Evolutionary conservation across 2,329 filamentous ascomycete genomes (phyloP).

Genomic region (Penicillium digitatum): DNA sequence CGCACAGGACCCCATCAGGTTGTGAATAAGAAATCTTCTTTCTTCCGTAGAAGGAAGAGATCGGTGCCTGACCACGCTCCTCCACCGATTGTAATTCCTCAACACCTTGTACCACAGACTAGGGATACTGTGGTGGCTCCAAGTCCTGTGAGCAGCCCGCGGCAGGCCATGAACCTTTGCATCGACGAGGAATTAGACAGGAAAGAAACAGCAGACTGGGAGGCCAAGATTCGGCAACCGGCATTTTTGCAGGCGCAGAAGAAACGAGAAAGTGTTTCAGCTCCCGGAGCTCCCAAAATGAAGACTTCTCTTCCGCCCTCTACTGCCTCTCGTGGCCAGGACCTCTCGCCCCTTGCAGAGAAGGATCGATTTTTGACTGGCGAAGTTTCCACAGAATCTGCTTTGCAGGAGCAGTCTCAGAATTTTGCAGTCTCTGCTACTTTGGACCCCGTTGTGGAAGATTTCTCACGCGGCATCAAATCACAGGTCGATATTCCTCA

Average conservation of each 20-base stretch:
- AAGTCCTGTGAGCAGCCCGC: slow-evolving; percentile 74
- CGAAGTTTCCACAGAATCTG: slow-evolving; percentile 19
- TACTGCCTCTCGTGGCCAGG: slow-evolving; percentile 21
- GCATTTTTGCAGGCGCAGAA: slow-evolving; percentile 19
- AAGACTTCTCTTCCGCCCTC: slow-evolving; percentile 30
- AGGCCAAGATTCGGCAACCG: slow-evolving; percentile 18
- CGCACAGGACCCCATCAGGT: slow-evolving; percentile 48
- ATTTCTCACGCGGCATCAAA: slow-evolving; percentile 23
- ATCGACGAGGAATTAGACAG: slow-evolving; percentile 43
- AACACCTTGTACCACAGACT: slow-evolving; percentile 42
- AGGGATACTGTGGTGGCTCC: slow-evolving; percentile 34
- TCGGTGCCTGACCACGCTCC: slow-evolving; percentile 66
- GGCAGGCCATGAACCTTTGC: slow-evolving; percentile 84
- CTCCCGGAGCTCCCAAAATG: slow-evolving; percentile 22
- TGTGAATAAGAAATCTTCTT: slow-evolving; percentile 89
- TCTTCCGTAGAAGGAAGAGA: slow-evolving; percentile 92
- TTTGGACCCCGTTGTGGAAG: slow-evolving; percentile 29
- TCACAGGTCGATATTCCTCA: slow-evolving; percentile 21
- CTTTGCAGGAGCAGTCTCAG: slow-evolving; percentile 17
- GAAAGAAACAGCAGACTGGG: slow-evolving; percentile 24
- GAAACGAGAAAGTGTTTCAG: slow-evolving; percentile 26
- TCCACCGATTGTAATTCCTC: slow-evolving; percentile 53
- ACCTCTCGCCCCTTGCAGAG: slow-evolving; percentile 35
- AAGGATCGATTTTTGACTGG: slow-evolving; percentile 27
- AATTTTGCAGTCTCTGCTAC: slow-evolving; percentile 13